Conservation (phyloP, 345 rosid species). For the Citrus cavaleriei region DNA sequence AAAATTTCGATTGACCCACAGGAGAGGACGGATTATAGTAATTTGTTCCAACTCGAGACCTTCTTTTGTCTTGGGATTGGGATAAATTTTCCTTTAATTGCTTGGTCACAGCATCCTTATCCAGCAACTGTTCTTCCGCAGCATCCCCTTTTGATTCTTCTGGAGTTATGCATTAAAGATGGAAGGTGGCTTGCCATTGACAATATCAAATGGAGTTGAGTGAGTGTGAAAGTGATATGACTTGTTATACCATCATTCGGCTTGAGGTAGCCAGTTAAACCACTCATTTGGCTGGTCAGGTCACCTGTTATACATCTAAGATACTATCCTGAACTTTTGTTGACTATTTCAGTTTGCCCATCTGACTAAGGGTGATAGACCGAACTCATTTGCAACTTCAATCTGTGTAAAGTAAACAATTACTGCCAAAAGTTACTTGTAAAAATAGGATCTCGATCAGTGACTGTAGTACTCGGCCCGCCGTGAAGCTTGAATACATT, state of each 20-base stretch:
- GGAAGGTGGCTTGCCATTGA: background rate
- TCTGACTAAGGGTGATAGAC: background rate
- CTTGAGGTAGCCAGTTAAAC: background rate
- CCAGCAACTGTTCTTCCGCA: background rate
- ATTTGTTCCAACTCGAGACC: too few relatives aligned
- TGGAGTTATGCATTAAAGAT: background rate
- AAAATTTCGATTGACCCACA: too few relatives aligned
- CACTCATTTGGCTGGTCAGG: background rate
- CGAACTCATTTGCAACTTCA: background rate
- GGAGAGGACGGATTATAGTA: too few relatives aligned
- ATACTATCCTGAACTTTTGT: background rate
- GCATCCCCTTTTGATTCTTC: background rate
- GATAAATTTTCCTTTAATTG: background rate
- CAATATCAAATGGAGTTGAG: background rate
- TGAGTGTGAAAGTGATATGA: background rate
- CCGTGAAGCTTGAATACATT: background rate
- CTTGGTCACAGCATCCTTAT: too few relatives aligned
- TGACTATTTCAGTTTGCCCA: background rate
- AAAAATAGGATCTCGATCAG: background rate
- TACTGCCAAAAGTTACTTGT: background rate
- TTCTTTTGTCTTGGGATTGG: too few relatives aligned
- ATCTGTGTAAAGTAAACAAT: background rate
- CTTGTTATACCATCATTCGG: background rate
- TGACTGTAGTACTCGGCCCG: background rate
- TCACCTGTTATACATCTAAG: background rate